Percentiles rank a stretch among this genome's conserved stretches.
phyloP scores from a whole-genome alignment of 225 moss, liverwort and hornwort species.

The Bryum argenteum region DNA sequence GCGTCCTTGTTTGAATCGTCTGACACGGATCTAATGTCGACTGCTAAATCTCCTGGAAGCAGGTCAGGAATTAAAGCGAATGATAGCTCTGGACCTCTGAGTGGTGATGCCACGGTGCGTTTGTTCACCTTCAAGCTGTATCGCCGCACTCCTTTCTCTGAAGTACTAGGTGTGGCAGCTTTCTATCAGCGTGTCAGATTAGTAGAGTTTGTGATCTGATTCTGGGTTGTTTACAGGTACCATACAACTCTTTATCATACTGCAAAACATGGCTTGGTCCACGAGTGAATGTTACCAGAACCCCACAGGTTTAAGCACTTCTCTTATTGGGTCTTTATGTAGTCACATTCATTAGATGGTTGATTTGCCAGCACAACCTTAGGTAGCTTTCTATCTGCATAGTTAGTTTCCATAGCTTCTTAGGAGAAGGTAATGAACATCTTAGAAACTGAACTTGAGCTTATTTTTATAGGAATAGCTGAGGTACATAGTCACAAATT shows the following conservation, averaged over 20 bases:
- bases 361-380: slow-evolving; percentile 14
- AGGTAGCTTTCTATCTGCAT: slow-evolving; percentile 14
- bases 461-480: slow-evolving; percentile 15
- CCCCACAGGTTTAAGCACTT: slow-evolving; percentile 73
- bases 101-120: slow-evolving; percentile 83
- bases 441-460: slow-evolving; percentile 11
- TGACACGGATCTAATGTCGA: not conserved
- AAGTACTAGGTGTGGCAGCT: slow-evolving; percentile 6
- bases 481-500: slow-evolving; percentile 4
- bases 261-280: slow-evolving; percentile 98
- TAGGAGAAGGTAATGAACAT: not conserved
- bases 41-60: slow-evolving; percentile 31
- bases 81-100: slow-evolving; percentile 47
- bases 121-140: slow-evolving; percentile 4
- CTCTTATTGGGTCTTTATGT: not conserved
- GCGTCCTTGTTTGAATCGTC: slow-evolving; percentile 11
- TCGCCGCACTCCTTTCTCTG: slow-evolving; percentile 16
- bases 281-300: slow-evolving; percentile 87
- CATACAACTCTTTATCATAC: slow-evolving; percentile 87
- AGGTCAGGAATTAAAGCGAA: slow-evolving; percentile 79
- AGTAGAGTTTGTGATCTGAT: slow-evolving; percentile 20
- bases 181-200: slow-evolving; percentile 10
- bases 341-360: slow-evolving; percentile 13
- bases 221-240: slow-evolving; percentile 62
- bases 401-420: not conserved